phyloP scores from a whole-genome alignment of 495 filamentous ascomycete species.

The Chaetomium cochliodes region DNA sequence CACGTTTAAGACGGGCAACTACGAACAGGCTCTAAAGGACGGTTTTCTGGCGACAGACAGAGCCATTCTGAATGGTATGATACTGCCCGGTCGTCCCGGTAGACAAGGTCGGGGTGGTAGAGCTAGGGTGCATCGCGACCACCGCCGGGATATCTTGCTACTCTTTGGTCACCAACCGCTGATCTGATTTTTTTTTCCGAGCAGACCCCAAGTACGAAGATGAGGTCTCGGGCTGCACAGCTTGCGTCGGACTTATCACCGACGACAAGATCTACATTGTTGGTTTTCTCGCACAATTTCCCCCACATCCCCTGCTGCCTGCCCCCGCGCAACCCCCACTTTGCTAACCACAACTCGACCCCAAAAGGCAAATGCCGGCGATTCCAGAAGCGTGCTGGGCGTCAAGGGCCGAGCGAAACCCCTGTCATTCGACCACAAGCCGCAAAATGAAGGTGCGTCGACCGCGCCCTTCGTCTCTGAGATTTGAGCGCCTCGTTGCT shows the following conservation, averaged over 20 bases:
- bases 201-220: slow-evolving; percentile 94
- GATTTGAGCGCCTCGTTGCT: slow-evolving; percentile 18
- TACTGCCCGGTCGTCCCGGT: slow-evolving; percentile 20
- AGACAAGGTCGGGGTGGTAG: slow-evolving; percentile 22
- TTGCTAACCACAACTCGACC: slow-evolving; percentile 28
- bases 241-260: slow-evolving; percentile 83
- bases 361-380: slow-evolving; percentile 85
- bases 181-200: slow-evolving; percentile 20
- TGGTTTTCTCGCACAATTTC: slow-evolving; percentile 22
- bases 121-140: slow-evolving; percentile 10
- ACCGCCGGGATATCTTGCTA: not conserved
- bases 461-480: not conserved
- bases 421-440: slow-evolving; percentile 96
- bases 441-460: slow-evolving; percentile 84
- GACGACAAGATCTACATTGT: slow-evolving; percentile 94
- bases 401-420: slow-evolving; percentile 97
- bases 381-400: slow-evolving; percentile 89
- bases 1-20: slow-evolving; percentile 83
- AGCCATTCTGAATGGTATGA: slow-evolving; percentile 87
- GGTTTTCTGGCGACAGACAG: slow-evolving; percentile 95
- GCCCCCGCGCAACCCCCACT: slow-evolving; percentile 8
- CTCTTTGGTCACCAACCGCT: slow-evolving; percentile 18
- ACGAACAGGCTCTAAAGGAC: slow-evolving; percentile 95
- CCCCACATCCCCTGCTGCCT: not conserved
- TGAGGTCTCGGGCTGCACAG: slow-evolving; percentile 96